phyloP scores from a whole-genome alignment of 371 early-diverging fungal genomes.

The Mucor mucedo region DNA sequence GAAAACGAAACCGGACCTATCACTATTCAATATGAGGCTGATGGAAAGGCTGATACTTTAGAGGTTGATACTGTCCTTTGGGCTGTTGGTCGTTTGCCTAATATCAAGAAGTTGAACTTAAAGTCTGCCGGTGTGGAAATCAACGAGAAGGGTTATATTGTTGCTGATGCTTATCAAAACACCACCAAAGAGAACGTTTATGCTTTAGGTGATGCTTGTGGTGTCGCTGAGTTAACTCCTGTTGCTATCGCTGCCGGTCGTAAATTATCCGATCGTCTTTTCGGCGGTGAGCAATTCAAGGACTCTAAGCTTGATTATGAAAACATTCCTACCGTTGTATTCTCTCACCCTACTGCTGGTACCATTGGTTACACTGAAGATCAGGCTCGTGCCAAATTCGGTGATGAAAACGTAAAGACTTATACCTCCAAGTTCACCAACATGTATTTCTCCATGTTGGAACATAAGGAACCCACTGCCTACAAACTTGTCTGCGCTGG shows the following conservation, averaged over 20 bases:
- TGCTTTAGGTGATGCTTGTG: slow-evolving; percentile 96
- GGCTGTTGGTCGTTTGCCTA: slow-evolving; percentile 90
- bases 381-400: slow-evolving; percentile 78
- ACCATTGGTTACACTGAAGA: slow-evolving; percentile 89
- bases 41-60: slow-evolving; percentile 41
- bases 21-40: slow-evolving; percentile 46
- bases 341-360: slow-evolving; percentile 95
- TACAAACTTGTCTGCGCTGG: slow-evolving; percentile 90
- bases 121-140: slow-evolving; percentile 68
- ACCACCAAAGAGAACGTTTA: slow-evolving; percentile 75
- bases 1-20: slow-evolving; percentile 43
- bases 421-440: slow-evolving; percentile 89
- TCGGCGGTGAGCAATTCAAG: slow-evolving; percentile 71
- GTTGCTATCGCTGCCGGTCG: slow-evolving; percentile 97
- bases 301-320: slow-evolving; percentile 87
- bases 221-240: slow-evolving; percentile 92
- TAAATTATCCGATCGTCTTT: slow-evolving; percentile 89
- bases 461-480: slow-evolving; percentile 86
- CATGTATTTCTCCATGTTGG: slow-evolving; percentile 89
- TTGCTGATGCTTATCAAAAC: slow-evolving; percentile 86
- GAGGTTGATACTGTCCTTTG: slow-evolving; percentile 78
- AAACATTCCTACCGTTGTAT: slow-evolving; percentile 96
- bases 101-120: slow-evolving; percentile 72
- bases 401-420: slow-evolving; percentile 80
- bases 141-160: slow-evolving; percentile 71